These are phyloP conservation scores for Komagataea norvegica DNA, from an alignment of 1,139 yeast species.

Conservation along the genomic window DNA sequence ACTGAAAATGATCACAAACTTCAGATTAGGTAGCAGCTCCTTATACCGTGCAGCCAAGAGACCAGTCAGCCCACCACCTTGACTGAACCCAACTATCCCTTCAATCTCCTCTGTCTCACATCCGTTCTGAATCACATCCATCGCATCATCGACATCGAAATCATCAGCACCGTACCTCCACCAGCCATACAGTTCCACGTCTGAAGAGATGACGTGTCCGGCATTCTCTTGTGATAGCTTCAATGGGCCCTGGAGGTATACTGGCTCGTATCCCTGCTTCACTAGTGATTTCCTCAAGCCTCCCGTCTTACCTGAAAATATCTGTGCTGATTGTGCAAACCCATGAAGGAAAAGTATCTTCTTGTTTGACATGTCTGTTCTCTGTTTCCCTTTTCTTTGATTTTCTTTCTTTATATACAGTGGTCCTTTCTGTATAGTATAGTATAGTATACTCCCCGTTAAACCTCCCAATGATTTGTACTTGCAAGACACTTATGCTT, in stretches of 20 bases:
- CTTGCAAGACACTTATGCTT: too few species aligned
- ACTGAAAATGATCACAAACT: constrained; percentile 70
- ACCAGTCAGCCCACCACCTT: constrained; percentile 85
- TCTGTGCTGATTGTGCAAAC: constrained; percentile 62
- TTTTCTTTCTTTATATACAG: not conserved
- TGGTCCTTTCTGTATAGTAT: too few species aligned
- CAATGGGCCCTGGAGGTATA: constrained; percentile 70
- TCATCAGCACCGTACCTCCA: constrained; percentile 29
- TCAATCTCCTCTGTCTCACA: constrained; percentile 49
- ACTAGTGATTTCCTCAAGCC: constrained; percentile 66
- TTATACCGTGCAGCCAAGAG: constrained; percentile 43
- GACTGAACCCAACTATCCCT: constrained; percentile 87
- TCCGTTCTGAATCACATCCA: constrained; percentile 43
- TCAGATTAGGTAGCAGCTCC: constrained; percentile 39
- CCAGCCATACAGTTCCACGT: constrained; percentile 28
- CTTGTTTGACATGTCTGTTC: constrained; percentile 17
- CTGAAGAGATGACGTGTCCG: constrained; percentile 11
- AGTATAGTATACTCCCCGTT: too few species aligned
- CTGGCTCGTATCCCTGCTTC: constrained; percentile 62
- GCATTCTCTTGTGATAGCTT: constrained; percentile 42
- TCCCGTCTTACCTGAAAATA: constrained; percentile 71
- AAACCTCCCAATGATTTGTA: too few species aligned
- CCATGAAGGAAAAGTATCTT: constrained; percentile 51
- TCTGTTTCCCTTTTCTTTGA: not conserved
- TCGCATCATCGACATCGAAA: constrained; percentile 32